Conservation (phyloP, 2,329 filamentous ascomycete genomes). For the Scedosporium dehoogii region DNA sequence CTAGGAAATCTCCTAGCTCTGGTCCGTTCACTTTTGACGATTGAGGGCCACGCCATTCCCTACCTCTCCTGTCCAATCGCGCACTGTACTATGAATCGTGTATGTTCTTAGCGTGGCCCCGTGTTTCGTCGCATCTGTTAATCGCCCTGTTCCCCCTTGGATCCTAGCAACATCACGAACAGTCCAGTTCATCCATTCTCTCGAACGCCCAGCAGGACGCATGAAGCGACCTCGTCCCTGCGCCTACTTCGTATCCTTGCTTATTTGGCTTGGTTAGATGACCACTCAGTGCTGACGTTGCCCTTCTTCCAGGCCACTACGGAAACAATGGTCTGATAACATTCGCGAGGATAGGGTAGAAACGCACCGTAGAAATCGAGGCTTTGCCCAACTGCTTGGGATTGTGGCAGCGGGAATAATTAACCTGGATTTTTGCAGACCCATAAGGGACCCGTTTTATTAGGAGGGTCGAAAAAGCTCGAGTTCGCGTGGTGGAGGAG, state of each 20-base stretch:
- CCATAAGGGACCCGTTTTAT: background rate
- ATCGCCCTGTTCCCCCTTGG: background rate
- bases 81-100: background rate
- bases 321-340: background rate
- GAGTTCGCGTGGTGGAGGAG: too few relatives aligned
- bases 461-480: background rate
- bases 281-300: background rate
- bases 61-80: background rate
- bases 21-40: background rate
- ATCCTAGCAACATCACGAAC: background rate
- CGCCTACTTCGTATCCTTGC: background rate
- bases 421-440: background rate
- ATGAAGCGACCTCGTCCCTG: background rate
- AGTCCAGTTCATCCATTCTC: background rate
- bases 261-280: background rate
- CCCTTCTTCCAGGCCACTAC: background rate
- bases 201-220: background rate
- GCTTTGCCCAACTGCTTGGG: background rate
- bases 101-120: background rate
- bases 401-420: background rate
- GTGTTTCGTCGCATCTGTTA: background rate
- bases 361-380: background rate
- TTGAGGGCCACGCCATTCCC: background rate
- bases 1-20: background rate
- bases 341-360: background rate